Evolutionary conservation across 148 eudicot species (phyloP).

Genomic region (Euryodendron excelsum): DNA sequence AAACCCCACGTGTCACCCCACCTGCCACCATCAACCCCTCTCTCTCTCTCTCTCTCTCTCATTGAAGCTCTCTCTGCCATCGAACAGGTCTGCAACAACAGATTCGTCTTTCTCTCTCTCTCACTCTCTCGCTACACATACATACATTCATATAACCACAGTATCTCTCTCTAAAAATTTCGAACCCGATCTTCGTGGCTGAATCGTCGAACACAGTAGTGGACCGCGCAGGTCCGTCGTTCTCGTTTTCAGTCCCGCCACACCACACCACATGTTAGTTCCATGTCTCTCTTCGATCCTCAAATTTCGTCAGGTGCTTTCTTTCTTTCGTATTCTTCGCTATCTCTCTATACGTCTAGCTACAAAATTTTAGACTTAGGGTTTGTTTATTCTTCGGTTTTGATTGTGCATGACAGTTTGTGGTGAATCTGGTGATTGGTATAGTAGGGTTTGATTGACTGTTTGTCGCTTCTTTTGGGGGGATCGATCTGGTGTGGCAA

Average conservation of each 20-base stretch:
- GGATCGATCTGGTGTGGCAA: conserved; percentile 15
- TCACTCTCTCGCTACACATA: no score
- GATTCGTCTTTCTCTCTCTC: no score
- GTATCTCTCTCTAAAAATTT: conserved; percentile 9
- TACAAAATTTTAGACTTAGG: not conserved
- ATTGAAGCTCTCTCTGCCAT: no score
- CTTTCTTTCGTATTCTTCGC: not conserved
- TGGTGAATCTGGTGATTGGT: not conserved
- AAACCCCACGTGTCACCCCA: no score
- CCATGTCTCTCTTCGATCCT: conserved; percentile 14
- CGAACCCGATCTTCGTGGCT: conserved; percentile 4
- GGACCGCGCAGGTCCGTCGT: conserved; percentile 3
- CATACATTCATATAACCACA: not conserved
- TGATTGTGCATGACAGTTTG: conserved; percentile 1
- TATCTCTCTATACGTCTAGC: not conserved
- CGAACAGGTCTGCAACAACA: no score
- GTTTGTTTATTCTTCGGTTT: not conserved
- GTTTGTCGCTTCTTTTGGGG: no score
- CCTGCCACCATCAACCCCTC: no score
- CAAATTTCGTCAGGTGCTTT: conserved; percentile 14
- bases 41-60: no score
- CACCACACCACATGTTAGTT: conserved; percentile 19
- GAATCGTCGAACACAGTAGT: not conserved
- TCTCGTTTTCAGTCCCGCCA: conserved; percentile 1
- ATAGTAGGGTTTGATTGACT: not conserved